Conservation (phyloP, 2,329 filamentous ascomycete genomes). For the Trichoderma koningii region DNA sequence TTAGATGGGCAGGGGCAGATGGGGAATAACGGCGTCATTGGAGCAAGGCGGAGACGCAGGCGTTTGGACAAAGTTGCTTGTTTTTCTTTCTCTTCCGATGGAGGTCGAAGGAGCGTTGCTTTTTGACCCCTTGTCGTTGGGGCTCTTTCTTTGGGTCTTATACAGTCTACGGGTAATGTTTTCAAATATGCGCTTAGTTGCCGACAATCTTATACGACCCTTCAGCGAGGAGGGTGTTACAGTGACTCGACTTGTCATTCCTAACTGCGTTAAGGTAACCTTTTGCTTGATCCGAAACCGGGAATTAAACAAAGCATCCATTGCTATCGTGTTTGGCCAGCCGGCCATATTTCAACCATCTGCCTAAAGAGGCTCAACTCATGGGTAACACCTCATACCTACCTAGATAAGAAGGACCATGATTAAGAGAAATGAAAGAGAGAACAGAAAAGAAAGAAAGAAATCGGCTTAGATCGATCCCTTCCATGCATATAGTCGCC, state of each 20-base stretch:
- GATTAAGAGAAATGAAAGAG: not conserved
- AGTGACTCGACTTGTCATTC: constrained; percentile 1
- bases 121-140: not conserved
- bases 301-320: not conserved
- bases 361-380: not conserved
- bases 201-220: too few species aligned
- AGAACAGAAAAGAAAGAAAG: not conserved
- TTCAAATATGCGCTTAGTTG: too few species aligned
- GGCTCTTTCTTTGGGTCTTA: not conserved
- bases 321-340: not conserved
- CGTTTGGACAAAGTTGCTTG: constrained; percentile 15
- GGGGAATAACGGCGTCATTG: constrained; percentile 10
- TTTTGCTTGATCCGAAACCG: not conserved
- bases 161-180: not conserved
- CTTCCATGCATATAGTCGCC: not conserved
- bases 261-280: not conserved
- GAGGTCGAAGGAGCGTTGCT: not conserved
- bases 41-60: constrained; percentile 10
- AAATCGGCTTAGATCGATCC: not conserved
- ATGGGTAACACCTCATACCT: not conserved
- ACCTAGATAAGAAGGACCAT: not conserved
- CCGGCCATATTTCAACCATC: constrained; percentile 14
- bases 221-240: not conserved
- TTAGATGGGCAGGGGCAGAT: not conserved
- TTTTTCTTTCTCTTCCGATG: not conserved